Evolutionary conservation across 176 grass and related monocot species (phyloP).

Genomic region (Carex scoparia): DNA sequence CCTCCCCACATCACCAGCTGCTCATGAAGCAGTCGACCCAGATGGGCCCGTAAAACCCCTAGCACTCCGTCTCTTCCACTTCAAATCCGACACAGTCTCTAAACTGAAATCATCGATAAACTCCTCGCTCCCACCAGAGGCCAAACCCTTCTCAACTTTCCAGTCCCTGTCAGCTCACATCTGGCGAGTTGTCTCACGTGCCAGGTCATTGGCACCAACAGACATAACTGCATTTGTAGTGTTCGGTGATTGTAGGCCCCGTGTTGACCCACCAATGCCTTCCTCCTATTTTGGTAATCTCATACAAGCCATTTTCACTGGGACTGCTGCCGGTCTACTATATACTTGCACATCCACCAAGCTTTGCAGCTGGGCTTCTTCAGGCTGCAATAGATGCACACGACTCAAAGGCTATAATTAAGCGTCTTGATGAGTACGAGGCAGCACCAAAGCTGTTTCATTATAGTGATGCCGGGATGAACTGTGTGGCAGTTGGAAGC

Average conservation of each 20-base stretch:
- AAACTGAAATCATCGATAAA: slow-evolving; percentile 70
- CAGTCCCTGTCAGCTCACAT: slow-evolving; percentile 80
- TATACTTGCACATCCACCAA: slow-evolving; percentile 35
- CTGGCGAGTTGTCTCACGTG: slow-evolving; percentile 75
- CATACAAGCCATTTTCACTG: slow-evolving; percentile 96
- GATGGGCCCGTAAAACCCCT: slow-evolving; percentile 57
- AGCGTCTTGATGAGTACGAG: slow-evolving; percentile 91
- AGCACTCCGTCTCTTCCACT: slow-evolving; percentile 71
- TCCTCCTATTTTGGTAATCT: slow-evolving; percentile 90
- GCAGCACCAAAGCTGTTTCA: slow-evolving; percentile 80
- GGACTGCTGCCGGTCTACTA: slow-evolving; percentile 66
- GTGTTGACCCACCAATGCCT: slow-evolving; percentile 65
- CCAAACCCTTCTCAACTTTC: slow-evolving; percentile 86
- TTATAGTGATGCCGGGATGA: slow-evolving; percentile 84
- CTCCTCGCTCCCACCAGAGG: slow-evolving; percentile 41
- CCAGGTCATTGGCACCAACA: slow-evolving; percentile 51
- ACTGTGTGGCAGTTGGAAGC: slow-evolving; percentile 93
- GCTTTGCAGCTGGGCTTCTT: slow-evolving; percentile 48
- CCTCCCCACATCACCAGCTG: slow-evolving; percentile 49
- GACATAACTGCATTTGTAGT: slow-evolving; percentile 92
- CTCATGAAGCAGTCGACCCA: slow-evolving; percentile 72
- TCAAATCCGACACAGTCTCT: slow-evolving; percentile 39
- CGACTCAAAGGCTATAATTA: slow-evolving; percentile 45
- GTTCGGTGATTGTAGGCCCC: slow-evolving; percentile 73
- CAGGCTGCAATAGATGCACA: slow-evolving; percentile 76